phyloP scores from a whole-genome alignment of 495 filamentous ascomycete species.

The Poronia punctata region DNA sequence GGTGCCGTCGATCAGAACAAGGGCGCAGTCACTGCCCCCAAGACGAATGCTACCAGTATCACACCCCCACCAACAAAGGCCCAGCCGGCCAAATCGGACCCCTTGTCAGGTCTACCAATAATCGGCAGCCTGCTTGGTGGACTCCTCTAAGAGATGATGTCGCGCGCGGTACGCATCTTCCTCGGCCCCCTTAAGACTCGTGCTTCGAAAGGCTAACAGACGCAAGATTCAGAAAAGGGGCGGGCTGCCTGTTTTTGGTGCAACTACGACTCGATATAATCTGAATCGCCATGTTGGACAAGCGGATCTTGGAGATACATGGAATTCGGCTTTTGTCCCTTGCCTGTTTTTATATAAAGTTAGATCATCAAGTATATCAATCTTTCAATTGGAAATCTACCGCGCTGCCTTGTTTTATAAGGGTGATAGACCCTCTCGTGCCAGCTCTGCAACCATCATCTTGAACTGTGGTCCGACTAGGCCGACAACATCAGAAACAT shows the following conservation, averaged over 20 bases:
- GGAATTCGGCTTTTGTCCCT: too few species aligned
- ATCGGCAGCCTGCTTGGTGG: not conserved
- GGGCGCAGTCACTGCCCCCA: not conserved
- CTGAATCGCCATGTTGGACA: too few species aligned
- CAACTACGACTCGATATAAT: too few species aligned
- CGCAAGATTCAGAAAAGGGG: too few species aligned
- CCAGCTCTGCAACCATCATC: conserved; percentile 22
- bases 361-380: not conserved
- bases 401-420: not conserved
- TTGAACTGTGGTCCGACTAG: conserved; percentile 30
- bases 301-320: too few species aligned
- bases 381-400: conserved; percentile 2
- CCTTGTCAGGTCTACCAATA: not conserved
- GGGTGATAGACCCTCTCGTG: conserved; percentile 8
- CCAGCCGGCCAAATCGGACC: not conserved
- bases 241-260: too few species aligned
- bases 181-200: conserved; percentile 8
- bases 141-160: too few species aligned
- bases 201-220: not conserved
- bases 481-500: conserved; percentile 32
- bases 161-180: conserved; percentile 2
- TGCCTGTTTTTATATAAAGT: not conserved
- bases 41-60: not conserved
- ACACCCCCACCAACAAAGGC: not conserved
- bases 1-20: not conserved